Conservation (phyloP, 805 yeast species). For the Pachysolen tannophilus region DNA sequence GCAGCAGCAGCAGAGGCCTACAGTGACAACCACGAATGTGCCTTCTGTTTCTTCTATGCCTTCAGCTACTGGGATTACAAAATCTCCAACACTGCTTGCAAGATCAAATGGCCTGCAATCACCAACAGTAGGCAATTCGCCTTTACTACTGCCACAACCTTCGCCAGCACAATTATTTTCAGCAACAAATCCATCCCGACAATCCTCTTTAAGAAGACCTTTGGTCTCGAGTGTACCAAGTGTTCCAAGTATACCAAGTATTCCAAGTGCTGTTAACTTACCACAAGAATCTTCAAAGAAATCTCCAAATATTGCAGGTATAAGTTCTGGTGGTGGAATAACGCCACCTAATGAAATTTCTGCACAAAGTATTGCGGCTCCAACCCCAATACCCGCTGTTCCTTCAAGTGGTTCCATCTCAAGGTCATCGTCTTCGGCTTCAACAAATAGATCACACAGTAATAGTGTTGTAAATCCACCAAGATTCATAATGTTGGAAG, state of each 20-base stretch:
- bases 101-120: slow-evolving; percentile 8
- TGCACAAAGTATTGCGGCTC: too few relatives aligned
- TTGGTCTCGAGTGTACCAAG: too few relatives aligned
- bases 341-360: slow-evolving; percentile 1
- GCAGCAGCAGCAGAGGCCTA: neutral
- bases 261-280: neutral
- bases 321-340: slow-evolving; percentile 1
- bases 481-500: slow-evolving; percentile 49
- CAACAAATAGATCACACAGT: slow-evolving; percentile 3
- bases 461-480: slow-evolving; percentile 17
- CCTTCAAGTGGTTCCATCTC: too few relatives aligned
- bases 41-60: slow-evolving; percentile 10
- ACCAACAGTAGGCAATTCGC: too few relatives aligned
- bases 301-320: neutral
- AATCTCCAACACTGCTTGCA: slow-evolving; percentile 5
- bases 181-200: slow-evolving; percentile 8
- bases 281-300: neutral
- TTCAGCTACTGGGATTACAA: too few relatives aligned
- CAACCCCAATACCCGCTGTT: neutral
- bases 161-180: neutral
- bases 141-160: neutral
- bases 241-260: neutral
- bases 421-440: slow-evolving; percentile 13
- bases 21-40: slow-evolving; percentile 5
- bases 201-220: slow-evolving; percentile 9